A percentile compares a stretch with the other conserved stretches of the same genome.
These are phyloP conservation scores for Pseudognaphalium luteoalbum DNA, from an alignment of 129 eudicot genomes.

Conservation along the genomic window DNA sequence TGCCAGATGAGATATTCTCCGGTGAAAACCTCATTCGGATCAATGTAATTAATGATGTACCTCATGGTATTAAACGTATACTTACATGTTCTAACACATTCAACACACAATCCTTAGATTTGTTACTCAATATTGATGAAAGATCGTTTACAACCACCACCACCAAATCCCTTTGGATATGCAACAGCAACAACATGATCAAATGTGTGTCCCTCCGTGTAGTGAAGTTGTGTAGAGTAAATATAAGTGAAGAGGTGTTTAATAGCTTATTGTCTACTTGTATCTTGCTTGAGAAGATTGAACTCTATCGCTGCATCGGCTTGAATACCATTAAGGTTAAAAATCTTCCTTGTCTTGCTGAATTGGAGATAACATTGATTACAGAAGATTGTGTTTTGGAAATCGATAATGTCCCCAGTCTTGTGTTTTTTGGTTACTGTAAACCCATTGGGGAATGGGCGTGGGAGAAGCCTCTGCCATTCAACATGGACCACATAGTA, in stretches of 20 bases:
- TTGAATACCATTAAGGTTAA: neutral
- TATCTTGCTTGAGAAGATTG: constrained; percentile 10
- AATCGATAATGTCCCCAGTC: neutral
- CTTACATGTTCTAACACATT: no score
- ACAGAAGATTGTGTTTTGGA: neutral
- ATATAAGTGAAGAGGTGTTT: neutral
- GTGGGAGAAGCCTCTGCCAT: neutral
- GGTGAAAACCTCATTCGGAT: constrained; percentile 3
- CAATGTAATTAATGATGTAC: neutral
- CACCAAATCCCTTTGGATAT: no score
- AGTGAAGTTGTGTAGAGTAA: neutral
- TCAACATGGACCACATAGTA: neutral
- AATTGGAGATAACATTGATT: neutral
- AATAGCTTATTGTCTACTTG: neutral
- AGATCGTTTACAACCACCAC: no score
- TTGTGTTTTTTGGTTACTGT: neutral
- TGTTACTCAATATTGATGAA: no score
- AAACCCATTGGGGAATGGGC: neutral
- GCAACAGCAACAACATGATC: no score
- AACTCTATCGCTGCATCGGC: neutral
- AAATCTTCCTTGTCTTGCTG: neutral
- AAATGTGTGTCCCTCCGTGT: no score
- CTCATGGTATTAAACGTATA: no score
- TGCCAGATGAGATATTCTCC: constrained; percentile 14
- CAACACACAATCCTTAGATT: no score